These are phyloP conservation scores for Suhomyces sp. DNA, from an alignment of 805 yeast species.

Conservation along the genomic window DNA sequence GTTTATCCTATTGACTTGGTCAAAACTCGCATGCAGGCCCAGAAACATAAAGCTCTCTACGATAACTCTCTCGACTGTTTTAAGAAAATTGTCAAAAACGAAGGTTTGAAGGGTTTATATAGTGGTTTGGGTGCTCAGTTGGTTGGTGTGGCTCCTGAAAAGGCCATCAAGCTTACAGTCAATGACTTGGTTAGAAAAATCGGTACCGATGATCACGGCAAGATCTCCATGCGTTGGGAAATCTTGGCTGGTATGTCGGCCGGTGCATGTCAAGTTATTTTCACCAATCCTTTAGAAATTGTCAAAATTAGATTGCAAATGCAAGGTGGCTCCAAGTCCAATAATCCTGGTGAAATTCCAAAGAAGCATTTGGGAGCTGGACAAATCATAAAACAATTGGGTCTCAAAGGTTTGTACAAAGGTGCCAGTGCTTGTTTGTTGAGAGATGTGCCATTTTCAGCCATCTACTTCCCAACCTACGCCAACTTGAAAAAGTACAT, in stretches of 20 bases:
- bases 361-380: slow-evolving; percentile 53
- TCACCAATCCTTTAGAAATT: slow-evolving; percentile 94
- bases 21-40: slow-evolving; percentile 97
- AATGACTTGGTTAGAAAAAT: slow-evolving; percentile 81
- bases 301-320: slow-evolving; percentile 93
- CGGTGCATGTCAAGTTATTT: slow-evolving; percentile 93
- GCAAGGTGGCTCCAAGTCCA: slow-evolving; percentile 65
- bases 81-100: slow-evolving; percentile 66
- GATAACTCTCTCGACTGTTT: slow-evolving; percentile 85
- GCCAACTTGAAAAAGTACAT: slow-evolving; percentile 84
- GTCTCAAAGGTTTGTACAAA: slow-evolving; percentile 80
- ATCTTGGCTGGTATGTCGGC: slow-evolving; percentile 89
- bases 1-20: slow-evolving; percentile 96
- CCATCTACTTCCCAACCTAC: slow-evolving; percentile 95
- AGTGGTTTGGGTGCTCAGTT: slow-evolving; percentile 93
- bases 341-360: slow-evolving; percentile 38
- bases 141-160: slow-evolving; percentile 97
- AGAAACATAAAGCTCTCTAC: slow-evolving; percentile 67
- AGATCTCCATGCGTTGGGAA: slow-evolving; percentile 58
- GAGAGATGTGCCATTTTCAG: slow-evolving; percentile 95
- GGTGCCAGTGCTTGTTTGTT: slow-evolving; percentile 89
- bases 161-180: slow-evolving; percentile 93
- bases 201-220: slow-evolving; percentile 48
- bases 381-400: slow-evolving; percentile 72
- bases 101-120: slow-evolving; percentile 83